Evolutionary conservation across 129 eudicot species (phyloP), one percentile per base, ranked within the genome.

Genomic region (Flaveria robusta): DNA sequence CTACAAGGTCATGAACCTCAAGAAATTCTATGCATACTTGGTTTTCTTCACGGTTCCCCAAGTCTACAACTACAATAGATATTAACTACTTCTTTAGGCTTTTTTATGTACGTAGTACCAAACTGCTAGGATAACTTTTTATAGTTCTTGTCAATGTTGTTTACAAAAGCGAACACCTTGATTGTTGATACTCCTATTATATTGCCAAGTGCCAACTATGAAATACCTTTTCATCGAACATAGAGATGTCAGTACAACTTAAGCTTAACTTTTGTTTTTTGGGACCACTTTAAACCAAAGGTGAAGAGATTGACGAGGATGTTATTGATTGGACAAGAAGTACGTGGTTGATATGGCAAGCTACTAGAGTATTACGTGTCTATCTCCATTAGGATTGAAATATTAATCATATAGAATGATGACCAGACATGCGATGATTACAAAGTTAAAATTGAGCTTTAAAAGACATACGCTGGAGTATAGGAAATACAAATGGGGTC

Each of bases 401-500:
- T 19, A 55, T 59, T 0, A 59, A 26, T 24, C 41, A 24, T 26
- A 23, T 59, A 9, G 39, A 59, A 59, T 23, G 37, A 24, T 24
- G 39, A 59, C 11, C 39, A 59, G 41, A 59, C 37, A 14, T 59
- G 37, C 9, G 12, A 10, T 59, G 66, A 10, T 23, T 59, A 59
- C 14, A 7, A 8, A 55, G 24, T 55, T 55, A 14, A 8, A 55
- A 18, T 55, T 55, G 12, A 19, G 62, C 26, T 20, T 24, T 7
- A 55, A 20, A 55, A 7, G 26, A 55, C 12, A 55, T 55, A 8
- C 24, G 19, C 27, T 55, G 22, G 62, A 55, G 62, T 19, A 55
- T 55, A 55, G 62, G 27, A 55, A 55, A 55, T 55, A 55, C 62
- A 18, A 55, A 55, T 55, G n/a, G n/a, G n/a, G 62, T 6, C 19